These are phyloP conservation scores for Lathyrus oleraceus DNA, from an alignment of 306 rosid species.

Conservation along the genomic window DNA sequence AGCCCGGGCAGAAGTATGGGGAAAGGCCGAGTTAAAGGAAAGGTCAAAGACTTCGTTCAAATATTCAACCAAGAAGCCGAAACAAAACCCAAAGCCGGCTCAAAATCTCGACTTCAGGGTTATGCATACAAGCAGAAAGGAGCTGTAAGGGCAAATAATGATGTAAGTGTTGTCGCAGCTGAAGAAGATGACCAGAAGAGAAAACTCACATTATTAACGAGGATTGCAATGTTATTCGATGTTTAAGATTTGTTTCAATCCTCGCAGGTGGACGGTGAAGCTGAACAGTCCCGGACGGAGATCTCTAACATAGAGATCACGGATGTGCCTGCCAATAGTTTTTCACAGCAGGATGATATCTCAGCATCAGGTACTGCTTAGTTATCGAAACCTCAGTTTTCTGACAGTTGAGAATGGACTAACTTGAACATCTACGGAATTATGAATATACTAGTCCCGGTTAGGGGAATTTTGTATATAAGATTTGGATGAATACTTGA, in stretches of 20 bases:
- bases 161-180: constrained; percentile 41
- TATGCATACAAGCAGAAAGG: constrained; percentile 46
- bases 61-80: constrained; percentile 72
- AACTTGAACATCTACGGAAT: not conserved
- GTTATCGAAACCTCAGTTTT: constrained; percentile 30
- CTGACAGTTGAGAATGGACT: constrained; percentile 27
- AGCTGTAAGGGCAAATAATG: constrained; percentile 32
- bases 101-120: constrained; percentile 43
- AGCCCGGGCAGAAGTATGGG: constrained; percentile 46
- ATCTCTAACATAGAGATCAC: constrained; percentile 38
- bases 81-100: constrained; percentile 43
- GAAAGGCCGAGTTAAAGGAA: constrained; percentile 59
- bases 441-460: constrained; percentile 8
- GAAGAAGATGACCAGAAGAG: constrained; percentile 29
- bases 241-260: constrained; percentile 35
- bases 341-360: constrained; percentile 42
- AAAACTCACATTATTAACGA: constrained; percentile 27
- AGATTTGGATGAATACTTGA: constrained; percentile 1
- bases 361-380: constrained; percentile 58
- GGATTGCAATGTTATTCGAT: constrained; percentile 16
- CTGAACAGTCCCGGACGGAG: constrained; percentile 41
- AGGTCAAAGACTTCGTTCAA: constrained; percentile 76
- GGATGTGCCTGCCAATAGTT: constrained; percentile 29
- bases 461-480: not conserved
- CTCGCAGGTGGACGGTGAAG: constrained; percentile 51